A percentile compares a stretch with the other conserved stretches of the same genome.
Evolutionary conservation across 306 rosid genomes (phyloP).

Genomic region (Cicer cuneatum): DNA sequence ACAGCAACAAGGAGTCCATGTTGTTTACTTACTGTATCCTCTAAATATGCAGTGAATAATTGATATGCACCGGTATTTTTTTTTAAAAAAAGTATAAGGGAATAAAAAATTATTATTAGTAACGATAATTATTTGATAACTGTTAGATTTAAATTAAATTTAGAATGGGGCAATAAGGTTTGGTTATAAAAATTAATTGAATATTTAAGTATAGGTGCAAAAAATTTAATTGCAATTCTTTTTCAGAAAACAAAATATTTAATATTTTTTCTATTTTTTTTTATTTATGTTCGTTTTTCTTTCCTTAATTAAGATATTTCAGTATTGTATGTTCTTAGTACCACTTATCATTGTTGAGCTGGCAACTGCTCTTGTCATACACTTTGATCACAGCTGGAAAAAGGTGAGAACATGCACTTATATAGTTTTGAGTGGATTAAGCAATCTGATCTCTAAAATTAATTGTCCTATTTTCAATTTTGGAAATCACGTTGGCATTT

Average conservation of each 20-base stretch:
- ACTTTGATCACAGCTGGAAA: slow-evolving; percentile 38
- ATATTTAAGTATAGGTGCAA: neutral
- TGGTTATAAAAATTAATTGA: no score
- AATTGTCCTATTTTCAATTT: neutral
- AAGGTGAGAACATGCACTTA: slow-evolving; percentile 19
- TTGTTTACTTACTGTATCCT: slow-evolving; percentile 47
- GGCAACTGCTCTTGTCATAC: slow-evolving; percentile 31
- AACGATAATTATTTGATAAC: no score
- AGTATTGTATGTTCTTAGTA: slow-evolving; percentile 41
- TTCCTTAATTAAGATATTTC: slow-evolving; percentile 28
- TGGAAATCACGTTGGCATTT: neutral
- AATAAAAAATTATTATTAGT: no score
- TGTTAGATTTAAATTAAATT: no score
- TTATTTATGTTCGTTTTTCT: neutral
- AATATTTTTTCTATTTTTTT: neutral
- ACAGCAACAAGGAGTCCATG: slow-evolving; percentile 40
- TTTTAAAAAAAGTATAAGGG: no score
- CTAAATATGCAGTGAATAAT: neutral
- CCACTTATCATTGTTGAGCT: slow-evolving; percentile 30
- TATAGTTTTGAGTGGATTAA: neutral
- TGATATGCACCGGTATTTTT: neutral
- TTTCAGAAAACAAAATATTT: neutral
- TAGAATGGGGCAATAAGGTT: no score
- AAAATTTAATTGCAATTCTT: no score
- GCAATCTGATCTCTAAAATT: neutral